Base-by-base conservation (phyloP, 1,284 basidiomycete genomes). In the Earliella scabrosa region DNA sequence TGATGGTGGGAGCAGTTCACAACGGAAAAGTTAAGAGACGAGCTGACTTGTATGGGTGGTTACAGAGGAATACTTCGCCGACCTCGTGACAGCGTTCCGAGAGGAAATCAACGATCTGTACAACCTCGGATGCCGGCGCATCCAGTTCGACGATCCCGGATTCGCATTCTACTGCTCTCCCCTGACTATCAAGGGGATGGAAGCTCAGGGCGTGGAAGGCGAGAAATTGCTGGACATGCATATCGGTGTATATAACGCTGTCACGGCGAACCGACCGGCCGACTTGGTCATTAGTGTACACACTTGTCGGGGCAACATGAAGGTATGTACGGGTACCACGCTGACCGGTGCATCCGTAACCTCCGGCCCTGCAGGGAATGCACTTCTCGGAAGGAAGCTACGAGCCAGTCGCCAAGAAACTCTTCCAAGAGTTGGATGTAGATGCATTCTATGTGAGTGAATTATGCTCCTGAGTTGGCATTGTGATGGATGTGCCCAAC, bases 221-320 rank as follows among this genome's bases (percentile, higher is more conserved):
- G 83, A 85, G 57, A 79, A 78, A 5, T 74, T 90, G 49, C 75
- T 91, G 24, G 79, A 86, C 58, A 81, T 78, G 3, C 90, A 91
- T 68, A 87, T 90, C 65, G 77, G 78, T 41, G 77, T 87, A 36
- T 87, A 88, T 76, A 91, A 92, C 71, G 77, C 84, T 45, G 83
- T 83, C 59, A 78, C 90, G 9, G 71, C 76, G 45, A 76, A 75
- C 54, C 79, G 83, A 39, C 87, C 88, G 0, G 63, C 63, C 18
- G 89, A 93, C 71, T 77, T 94, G 72, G 80, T 75, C 32, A 71
- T 88, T 40, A 82, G 87, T 11, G 71, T 93, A 20, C 92, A 94
- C 68, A 82, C 90, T 61, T 93, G 90, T 70, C 81, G 90, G 52
- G 90, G 90, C 18, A 93, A 93, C 74, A 91, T 83, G 76, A 87